Evolutionary conservation across 1,284 basidiomycete genomes (phyloP), one percentile per base, ranked within the genome.

Genomic region (Phaffia rhodozyma): DNA sequence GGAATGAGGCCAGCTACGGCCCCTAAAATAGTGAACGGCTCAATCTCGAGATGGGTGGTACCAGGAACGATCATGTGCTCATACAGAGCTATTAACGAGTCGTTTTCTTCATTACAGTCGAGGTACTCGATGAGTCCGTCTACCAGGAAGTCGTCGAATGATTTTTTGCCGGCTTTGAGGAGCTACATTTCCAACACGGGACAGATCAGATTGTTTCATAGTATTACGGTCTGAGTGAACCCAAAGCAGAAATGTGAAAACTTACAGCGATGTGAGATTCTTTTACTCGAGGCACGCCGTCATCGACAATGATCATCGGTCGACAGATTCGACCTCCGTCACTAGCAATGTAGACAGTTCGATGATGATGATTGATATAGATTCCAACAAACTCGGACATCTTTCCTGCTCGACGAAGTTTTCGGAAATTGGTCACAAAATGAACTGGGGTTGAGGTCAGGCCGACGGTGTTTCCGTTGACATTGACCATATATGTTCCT

Each of bases 31-130:
- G 96, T 98, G 77, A 98, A 98, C 0, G 97, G 96, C 72, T 99
- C 94, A 67, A 99, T 98, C 76, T 99, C 96, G 32, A 98, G 83
- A 77, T 99, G 96, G 0, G 96, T 98, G 5, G 91, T 92, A 7
- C 73, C 82, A 30, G 83, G 79, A 25, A 84, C 83, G 70, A 98
- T 90, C 73, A 94, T 86, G 56, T 81, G 76, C 77, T 99, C 96
- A 77, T 97, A 96, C 27, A 98, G 81, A 0, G 96, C 93, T 69
- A 98, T 97, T 75, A 88, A 89, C 23, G 92, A 88, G 76, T 99
- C 96, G 74, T 98, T 98, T 77, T 99, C 96, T 76, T 99, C 96
- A 75, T 99, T 99, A 67, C 97, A 94, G 73, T 99, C 96, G 55
- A 98, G 84, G 74, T 99, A 99, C 75, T 99, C 96, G 69, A 99